phyloP scores from a whole-genome alignment of 768 basidiomycete genomes.

The Boletus insuetus region DNA sequence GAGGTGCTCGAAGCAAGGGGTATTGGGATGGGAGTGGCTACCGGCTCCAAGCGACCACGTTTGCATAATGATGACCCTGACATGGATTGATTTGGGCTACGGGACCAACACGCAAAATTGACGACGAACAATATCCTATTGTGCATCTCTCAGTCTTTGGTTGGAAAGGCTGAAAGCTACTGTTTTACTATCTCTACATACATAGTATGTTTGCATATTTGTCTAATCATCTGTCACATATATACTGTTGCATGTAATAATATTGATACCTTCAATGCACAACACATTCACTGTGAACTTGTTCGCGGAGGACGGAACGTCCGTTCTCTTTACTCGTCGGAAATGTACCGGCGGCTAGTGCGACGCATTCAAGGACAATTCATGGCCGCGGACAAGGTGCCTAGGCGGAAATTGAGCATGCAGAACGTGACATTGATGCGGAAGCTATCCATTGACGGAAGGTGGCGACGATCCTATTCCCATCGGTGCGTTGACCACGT shows the following conservation, averaged over 20 bases:
- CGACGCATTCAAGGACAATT: background rate
- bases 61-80: conserved; percentile 52
- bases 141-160: conserved; percentile 23
- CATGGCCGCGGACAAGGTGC: conserved; percentile 27
- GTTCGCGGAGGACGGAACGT: background rate
- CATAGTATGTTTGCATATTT: conserved; percentile 28
- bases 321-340: conserved; percentile 10
- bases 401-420: conserved; percentile 25
- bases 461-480: conserved; percentile 26
- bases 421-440: conserved; percentile 13
- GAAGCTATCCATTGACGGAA: conserved; percentile 21
- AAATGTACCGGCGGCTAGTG: conserved; percentile 6
- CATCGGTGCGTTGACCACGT: conserved; percentile 28
- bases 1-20: conserved; percentile 83
- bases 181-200: conserved; percentile 32
- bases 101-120: conserved; percentile 13
- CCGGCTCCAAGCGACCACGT: conserved; percentile 42
- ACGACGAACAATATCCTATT: conserved; percentile 29
- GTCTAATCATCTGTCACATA: conserved; percentile 33
- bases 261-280: conserved; percentile 35
- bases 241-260: conserved; percentile 39
- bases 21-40: conserved; percentile 49
- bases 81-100: conserved; percentile 28
- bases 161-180: conserved; percentile 26
- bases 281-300: conserved; percentile 14